These are phyloP conservation scores for Sextonia rubra DNA, from an alignment of 164 flowering plant species.

Conservation along the genomic window DNA sequence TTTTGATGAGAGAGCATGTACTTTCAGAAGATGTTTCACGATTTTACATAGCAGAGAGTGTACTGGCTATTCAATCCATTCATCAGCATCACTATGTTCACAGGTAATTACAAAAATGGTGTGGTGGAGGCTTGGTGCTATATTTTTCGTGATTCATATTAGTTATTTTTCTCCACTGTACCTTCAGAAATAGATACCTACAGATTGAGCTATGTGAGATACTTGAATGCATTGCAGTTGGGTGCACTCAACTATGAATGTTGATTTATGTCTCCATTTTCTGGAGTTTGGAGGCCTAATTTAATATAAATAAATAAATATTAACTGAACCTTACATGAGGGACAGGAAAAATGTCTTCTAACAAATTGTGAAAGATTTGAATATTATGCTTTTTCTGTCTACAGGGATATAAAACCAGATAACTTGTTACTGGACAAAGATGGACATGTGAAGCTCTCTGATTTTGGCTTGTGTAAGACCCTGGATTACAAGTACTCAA, in stretches of 20 bases:
- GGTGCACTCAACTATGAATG: not conserved
- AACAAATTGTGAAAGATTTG: slow-evolving; percentile 1
- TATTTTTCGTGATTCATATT: not conserved
- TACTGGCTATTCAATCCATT: slow-evolving; percentile 80
- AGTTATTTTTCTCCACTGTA: not conserved
- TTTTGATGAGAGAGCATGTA: slow-evolving; percentile 77
- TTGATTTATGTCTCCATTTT: not conserved
- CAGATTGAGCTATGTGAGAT: not conserved
- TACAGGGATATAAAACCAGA: slow-evolving; percentile 95
- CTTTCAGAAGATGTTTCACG: slow-evolving; percentile 84
- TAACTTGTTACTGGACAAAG: slow-evolving; percentile 80
- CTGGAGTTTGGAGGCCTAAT: not conserved
- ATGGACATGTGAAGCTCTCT: slow-evolving; percentile 93
- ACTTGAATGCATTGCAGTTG: not conserved
- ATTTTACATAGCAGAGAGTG: slow-evolving; percentile 86
- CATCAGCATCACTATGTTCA: slow-evolving; percentile 84
- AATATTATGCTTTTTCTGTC: slow-evolving; percentile 12
- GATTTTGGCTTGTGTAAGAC: slow-evolving; percentile 98
- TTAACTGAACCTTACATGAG: not conserved
- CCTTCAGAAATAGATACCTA: not conserved
- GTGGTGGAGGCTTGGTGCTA: not conserved
- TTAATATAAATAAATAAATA: too few species aligned
- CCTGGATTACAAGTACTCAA: slow-evolving; percentile 67
- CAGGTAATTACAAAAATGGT: slow-evolving; percentile 39
- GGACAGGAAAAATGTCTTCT: not conserved